Conservation (phyloP, 768 basidiomycete species). For the Boletus rubescentipes region DNA sequence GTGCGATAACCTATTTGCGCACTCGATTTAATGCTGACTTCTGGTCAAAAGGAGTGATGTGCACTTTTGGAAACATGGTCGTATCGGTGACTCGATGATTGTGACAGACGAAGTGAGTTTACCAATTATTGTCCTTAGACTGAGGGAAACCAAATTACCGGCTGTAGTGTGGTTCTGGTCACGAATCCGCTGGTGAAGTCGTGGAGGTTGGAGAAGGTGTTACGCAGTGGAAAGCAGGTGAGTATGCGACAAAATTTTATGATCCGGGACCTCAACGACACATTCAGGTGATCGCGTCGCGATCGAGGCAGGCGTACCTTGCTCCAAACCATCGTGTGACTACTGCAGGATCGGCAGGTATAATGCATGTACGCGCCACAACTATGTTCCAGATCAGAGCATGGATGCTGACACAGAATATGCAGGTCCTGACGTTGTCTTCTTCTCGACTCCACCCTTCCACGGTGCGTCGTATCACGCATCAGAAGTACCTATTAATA, state of each 20-base stretch:
- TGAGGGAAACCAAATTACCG: background rate
- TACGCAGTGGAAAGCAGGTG: constrained; percentile 60
- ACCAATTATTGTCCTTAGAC: background rate
- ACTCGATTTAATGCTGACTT: background rate
- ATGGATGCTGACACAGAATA: background rate
- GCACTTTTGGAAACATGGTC: constrained; percentile 72
- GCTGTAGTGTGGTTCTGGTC: constrained; percentile 61
- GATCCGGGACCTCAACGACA: background rate
- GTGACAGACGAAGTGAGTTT: constrained; percentile 58
- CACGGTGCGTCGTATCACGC: constrained; percentile 42
- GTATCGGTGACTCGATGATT: constrained; percentile 68
- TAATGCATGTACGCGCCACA: constrained; percentile 49
- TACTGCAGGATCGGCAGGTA: constrained; percentile 63
- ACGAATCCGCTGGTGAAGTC: constrained; percentile 70
- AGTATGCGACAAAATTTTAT: constrained; percentile 9
- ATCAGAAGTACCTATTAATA: background rate
- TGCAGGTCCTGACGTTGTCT: constrained; percentile 47
- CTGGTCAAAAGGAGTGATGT: constrained; percentile 55
- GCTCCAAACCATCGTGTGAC: constrained; percentile 59
- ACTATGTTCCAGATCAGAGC: too few relatives aligned
- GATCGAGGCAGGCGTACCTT: constrained; percentile 69
- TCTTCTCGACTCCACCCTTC: constrained; percentile 71
- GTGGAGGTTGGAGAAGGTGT: constrained; percentile 66
- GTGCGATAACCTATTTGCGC: constrained; percentile 15
- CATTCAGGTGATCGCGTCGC: constrained; percentile 61